Percentiles rank a stretch among this genome's conserved stretches.
Evolutionary conservation across 2,329 filamentous ascomycete genomes (phyloP).

Genomic region (Stachybotrys echinatus): DNA sequence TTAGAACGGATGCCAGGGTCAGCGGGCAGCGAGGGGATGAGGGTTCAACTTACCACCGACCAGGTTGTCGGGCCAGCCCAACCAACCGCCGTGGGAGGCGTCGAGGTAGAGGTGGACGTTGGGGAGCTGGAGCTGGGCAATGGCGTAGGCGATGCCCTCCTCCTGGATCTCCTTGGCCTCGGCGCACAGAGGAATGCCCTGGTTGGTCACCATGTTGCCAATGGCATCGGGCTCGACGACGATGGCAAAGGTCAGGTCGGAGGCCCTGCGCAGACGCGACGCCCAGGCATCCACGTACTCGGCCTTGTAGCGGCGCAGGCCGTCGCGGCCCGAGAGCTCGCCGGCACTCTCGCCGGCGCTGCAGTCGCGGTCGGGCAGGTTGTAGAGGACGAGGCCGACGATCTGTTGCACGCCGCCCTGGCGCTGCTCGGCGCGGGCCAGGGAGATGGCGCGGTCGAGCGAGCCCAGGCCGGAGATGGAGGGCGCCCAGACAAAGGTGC

Average conservation of each 20-base stretch:
- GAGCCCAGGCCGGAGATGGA: constrained; percentile 22
- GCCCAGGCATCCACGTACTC: constrained; percentile 29
- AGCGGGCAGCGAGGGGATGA: not conserved
- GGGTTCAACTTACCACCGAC: constrained; percentile 19
- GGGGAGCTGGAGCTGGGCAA: constrained; percentile 28
- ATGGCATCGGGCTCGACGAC: constrained; percentile 38
- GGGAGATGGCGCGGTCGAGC: constrained; percentile 29
- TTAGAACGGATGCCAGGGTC: constrained; percentile 1
- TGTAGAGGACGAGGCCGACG: constrained; percentile 35
- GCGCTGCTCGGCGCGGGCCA: constrained; percentile 24
- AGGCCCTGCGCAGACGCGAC: constrained; percentile 22
- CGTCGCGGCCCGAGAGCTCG: constrained; percentile 27
- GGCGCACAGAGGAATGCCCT: constrained; percentile 25
- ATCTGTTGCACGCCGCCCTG: constrained; percentile 27
- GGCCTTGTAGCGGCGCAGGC: constrained; percentile 30
- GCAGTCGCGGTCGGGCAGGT: constrained; percentile 36
- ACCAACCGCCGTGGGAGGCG: constrained; percentile 37
- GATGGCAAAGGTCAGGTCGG: constrained; percentile 31
- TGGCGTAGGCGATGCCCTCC: constrained; percentile 34
- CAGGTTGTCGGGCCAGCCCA: constrained; percentile 35
- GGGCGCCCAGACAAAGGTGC: constrained; percentile 36
- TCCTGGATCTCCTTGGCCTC: constrained; percentile 28
- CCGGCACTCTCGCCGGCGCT: constrained; percentile 31
- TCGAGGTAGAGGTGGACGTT: constrained; percentile 36
- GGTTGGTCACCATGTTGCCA: constrained; percentile 33